These are phyloP conservation scores for Paraleonurus japonicus DNA, from an alignment of 257 asterid genomes.

Conservation along the genomic window DNA sequence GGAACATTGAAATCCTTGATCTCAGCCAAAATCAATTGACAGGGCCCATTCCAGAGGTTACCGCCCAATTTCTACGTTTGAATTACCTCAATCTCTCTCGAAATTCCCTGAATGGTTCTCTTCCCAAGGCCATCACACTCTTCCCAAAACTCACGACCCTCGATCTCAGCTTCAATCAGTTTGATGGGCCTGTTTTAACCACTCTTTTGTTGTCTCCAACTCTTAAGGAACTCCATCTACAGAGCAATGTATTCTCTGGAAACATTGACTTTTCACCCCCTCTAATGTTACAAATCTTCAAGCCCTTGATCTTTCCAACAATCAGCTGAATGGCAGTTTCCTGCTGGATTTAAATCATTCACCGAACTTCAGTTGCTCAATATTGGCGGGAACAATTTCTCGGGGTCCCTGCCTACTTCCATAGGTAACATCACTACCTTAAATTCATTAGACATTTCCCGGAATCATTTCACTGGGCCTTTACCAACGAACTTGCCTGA, in stretches of 20 bases:
- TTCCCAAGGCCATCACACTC: conserved; percentile 55
- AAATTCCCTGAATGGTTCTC: conserved; percentile 60
- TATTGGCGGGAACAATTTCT: conserved; percentile 68
- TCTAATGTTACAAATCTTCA: conserved; percentile 48
- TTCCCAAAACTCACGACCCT: conserved; percentile 71
- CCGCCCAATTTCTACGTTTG: conserved; percentile 79
- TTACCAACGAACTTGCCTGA: conserved; percentile 63
- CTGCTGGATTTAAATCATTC: conserved; percentile 63
- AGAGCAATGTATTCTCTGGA: conserved; percentile 61
- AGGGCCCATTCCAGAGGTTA: conserved; percentile 72
- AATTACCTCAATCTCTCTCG: conserved; percentile 72
- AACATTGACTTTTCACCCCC: conserved; percentile 56
- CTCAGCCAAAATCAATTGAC: conserved; percentile 72
- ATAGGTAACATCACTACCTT: conserved; percentile 49
- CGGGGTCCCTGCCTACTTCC: conserved; percentile 71
- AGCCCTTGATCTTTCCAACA: conserved; percentile 70
- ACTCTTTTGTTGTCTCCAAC: conserved; percentile 61
- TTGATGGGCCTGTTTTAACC: conserved; percentile 63
- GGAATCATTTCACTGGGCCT: conserved; percentile 67
- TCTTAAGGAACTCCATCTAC: conserved; percentile 70
- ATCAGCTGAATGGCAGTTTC: conserved; percentile 49
- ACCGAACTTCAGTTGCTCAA: conserved; percentile 56
- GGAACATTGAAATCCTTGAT: conserved; percentile 73
- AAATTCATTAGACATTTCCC: conserved; percentile 55
- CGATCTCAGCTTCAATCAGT: conserved; percentile 83